Base-by-base conservation (phyloP, 1,284 basidiomycete genomes). In the Sphagnurus paluster region DNA sequence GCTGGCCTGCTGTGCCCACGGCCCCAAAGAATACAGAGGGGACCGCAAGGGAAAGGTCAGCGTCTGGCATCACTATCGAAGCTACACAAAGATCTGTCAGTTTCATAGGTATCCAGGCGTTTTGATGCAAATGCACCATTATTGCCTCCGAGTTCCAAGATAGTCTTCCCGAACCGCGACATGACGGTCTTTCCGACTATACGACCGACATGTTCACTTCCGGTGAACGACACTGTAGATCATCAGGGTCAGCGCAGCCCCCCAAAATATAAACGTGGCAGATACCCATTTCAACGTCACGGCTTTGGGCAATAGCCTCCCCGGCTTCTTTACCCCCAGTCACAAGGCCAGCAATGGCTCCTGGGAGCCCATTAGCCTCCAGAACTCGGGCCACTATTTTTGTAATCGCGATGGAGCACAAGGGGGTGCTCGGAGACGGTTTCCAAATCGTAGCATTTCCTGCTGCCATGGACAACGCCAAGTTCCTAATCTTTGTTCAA, bases 381-480 rank as follows among this genome's bases (percentile, higher is more conserved):
- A 98, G 72, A 8, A 98, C 89, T 20, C 73, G 66, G 14, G 89
- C 75, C 34, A 98, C 75, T 55, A 98, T 90, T 61, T 84, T 87
- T 25, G 90, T 94, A 10, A 92, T 81, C 0, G 94, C 94, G 47
- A 98, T 90, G 9, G 93, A 79, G 61, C 83, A 93, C 34, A 96
- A 70, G 1, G 94, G 88, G 0, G 95, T 98, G 3, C 82, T 90
- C 1, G 89, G 91, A 0, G 92, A 89, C 1, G 94, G 94, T 65
- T 98, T 98, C 94, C 94, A 98, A 36, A 98, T 71, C 0, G 93
- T 95, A 1, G 92, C 84, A 66, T 98, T 98, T 6, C 93, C 94
- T 26, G 92, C 90, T 2, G 90, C 87, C 44, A 98, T 74, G 2
- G 93, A 92, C 23, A 98, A 75, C 1, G 92, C 81, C 36, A 97